Base-by-base conservation (phyloP, 805 yeast species). In the Phaffomyces thermotolerans region DNA sequence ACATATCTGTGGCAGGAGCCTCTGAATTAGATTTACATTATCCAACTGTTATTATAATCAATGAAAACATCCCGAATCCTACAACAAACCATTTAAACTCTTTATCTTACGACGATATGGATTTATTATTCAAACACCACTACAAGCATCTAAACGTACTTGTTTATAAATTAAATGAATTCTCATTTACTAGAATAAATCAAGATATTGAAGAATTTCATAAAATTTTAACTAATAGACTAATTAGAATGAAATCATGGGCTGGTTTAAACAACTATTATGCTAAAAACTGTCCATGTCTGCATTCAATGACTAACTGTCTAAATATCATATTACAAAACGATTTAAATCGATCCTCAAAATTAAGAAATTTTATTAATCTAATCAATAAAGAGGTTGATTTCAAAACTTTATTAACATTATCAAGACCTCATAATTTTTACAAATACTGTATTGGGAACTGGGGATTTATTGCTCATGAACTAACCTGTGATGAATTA, bases 381-480 rank as follows among this genome's bases (percentile, higher is more conserved):
- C 20, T 57, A 33, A 51, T 67, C 34, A 48, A 59, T 18, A 23
- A 47, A 2, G 60, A 58, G n/a, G 52, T 69, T 10, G 57, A 62
- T 37, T 68, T 60, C 45, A 24, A 39, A 2, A 8, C 37, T 1
- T 44, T 68, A 14, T 33, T 58, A 23, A 37, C 25, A 3, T 43
- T 71, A 22, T 52, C 49, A 2, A 34, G 60, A 12, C 44, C 57
- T 0, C 41, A 47, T 4, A 52, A 57, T 15, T 64, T 54, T 52
- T 55, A 52, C 40, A 36, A 48, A 17, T 67, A 68, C 47, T 59
- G 75, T 39, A 69, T 77, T 15, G 75, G 78, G 32, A 69, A 68
- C 50, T 82, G 90, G 89, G 72, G 75, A 42, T 84, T 84, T 57
- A 81, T 81, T 18, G 84, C 90, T 2, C 87, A 81, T 57, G 75